Percentiles rank a stretch among this genome's conserved stretches.
Evolutionary conservation across 208 protist genomes (phyloP).

Genomic region (Trypanosoma brucei): DNA sequence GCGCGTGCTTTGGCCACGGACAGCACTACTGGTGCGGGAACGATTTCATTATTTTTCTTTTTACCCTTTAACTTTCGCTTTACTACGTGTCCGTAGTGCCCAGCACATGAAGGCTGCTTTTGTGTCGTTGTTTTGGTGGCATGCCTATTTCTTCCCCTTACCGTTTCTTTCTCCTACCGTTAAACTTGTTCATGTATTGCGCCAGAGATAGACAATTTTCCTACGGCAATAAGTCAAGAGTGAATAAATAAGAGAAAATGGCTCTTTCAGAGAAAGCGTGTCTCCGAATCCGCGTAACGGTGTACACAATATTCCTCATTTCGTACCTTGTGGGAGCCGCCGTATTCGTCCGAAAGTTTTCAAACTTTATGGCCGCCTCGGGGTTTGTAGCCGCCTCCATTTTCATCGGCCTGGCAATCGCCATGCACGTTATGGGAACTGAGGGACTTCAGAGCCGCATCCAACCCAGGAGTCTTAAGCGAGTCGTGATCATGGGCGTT

Average conservation of each 20-base stretch:
- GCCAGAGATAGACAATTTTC: neutral
- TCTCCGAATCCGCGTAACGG: slow-evolving; percentile 18
- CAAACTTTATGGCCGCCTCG: slow-evolving; percentile 62
- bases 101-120: no score
- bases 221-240: slow-evolving; percentile 6
- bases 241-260: slow-evolving; percentile 21
- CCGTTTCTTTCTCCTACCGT: no score
- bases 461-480: slow-evolving; percentile 30
- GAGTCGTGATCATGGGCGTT: slow-evolving; percentile 36
- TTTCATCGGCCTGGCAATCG: slow-evolving; percentile 41
- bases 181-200: no score
- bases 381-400: slow-evolving; percentile 45
- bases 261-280: slow-evolving; percentile 12
- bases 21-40: no score
- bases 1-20: no score
- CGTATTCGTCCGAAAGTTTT: slow-evolving; percentile 41
- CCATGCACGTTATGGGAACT: slow-evolving; percentile 28
- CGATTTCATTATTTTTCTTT: no score
- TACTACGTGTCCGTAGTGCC: no score
- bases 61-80: no score
- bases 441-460: slow-evolving; percentile 43
- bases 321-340: slow-evolving; percentile 39
- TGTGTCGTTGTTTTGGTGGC: no score
- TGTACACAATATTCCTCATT: slow-evolving; percentile 47
- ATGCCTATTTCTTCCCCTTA: no score